Evolutionary conservation across 306 rosid genomes (phyloP).

Genomic region (Trifolium fragiferum): DNA sequence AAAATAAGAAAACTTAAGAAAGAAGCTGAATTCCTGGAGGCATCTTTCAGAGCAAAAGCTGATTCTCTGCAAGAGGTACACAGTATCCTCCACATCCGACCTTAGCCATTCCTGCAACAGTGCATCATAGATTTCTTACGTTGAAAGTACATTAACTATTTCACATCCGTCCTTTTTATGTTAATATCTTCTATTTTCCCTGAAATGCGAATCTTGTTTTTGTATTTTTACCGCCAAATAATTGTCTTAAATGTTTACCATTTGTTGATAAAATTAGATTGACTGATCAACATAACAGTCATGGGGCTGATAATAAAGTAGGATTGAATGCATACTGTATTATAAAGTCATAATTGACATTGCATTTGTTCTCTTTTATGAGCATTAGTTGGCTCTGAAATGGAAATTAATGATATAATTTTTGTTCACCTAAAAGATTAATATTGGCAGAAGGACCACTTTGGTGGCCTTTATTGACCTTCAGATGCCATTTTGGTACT

Average conservation of each 20-base stretch:
- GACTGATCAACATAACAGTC: neutral
- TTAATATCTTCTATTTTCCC: slow-evolving; percentile 3
- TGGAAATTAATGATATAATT: neutral
- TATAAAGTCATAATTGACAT: neutral
- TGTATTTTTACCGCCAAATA: slow-evolving; percentile 6
- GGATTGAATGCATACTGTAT: neutral
- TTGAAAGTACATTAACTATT: slow-evolving; percentile 31
- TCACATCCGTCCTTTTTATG: neutral
- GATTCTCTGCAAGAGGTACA: slow-evolving; percentile 83
- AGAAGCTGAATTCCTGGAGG: slow-evolving; percentile 97
- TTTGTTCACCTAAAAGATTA: neutral
- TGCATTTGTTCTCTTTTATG: neutral
- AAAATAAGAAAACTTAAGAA: slow-evolving; percentile 90
- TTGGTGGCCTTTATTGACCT: neutral
- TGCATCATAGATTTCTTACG: slow-evolving; percentile 15
- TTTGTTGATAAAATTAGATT: slow-evolving; percentile 8
- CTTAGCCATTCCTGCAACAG: slow-evolving; percentile 35
- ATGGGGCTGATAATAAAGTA: neutral
- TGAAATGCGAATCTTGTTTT: neutral
- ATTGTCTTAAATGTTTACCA: neutral
- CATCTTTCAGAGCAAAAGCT: slow-evolving; percentile 95
- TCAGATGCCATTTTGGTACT: slow-evolving; percentile 8
- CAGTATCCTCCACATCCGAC: neutral
- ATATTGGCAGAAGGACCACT: neutral
- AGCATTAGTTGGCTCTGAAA: neutral